Conservation (phyloP, 2,329 filamentous ascomycete genomes). For the Trichoderma atroviride region DNA sequence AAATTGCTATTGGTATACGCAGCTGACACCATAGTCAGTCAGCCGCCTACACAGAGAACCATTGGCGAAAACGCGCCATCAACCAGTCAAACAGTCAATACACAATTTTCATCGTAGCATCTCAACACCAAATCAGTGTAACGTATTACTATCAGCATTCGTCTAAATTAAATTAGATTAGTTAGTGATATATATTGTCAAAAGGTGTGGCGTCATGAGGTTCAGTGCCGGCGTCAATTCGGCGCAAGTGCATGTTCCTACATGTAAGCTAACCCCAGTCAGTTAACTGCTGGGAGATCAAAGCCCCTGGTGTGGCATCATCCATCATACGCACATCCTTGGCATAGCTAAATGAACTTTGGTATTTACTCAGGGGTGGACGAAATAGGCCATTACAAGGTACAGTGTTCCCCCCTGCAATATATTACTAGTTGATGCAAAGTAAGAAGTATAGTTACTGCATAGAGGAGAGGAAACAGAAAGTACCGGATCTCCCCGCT, state of each 20-base stretch:
- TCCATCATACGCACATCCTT: background rate
- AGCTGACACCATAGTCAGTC: background rate
- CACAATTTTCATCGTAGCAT: background rate
- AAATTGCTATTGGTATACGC: background rate
- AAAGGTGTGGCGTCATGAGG: background rate
- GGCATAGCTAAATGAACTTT: background rate
- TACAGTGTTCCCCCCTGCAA: background rate
- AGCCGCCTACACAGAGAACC: background rate
- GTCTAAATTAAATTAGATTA: background rate
- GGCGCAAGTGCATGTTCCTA: constrained; percentile 10
- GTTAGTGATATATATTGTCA: background rate
- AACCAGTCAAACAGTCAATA: background rate
- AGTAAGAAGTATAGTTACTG: background rate
- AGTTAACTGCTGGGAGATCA: background rate
- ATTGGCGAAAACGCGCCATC: background rate
- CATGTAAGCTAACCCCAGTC: constrained; percentile 13
- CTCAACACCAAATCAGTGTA: constrained; percentile 13
- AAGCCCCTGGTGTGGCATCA: background rate
- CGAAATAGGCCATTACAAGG: background rate
- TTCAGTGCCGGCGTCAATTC: constrained; percentile 22
- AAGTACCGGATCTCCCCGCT: background rate
- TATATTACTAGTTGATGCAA: background rate
- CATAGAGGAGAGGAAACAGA: background rate
- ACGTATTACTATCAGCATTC: constrained; percentile 17
- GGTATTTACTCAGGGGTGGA: background rate